phyloP scores from a whole-genome alignment of 306 rosid genomes.

The Trifolium subterraneum region DNA sequence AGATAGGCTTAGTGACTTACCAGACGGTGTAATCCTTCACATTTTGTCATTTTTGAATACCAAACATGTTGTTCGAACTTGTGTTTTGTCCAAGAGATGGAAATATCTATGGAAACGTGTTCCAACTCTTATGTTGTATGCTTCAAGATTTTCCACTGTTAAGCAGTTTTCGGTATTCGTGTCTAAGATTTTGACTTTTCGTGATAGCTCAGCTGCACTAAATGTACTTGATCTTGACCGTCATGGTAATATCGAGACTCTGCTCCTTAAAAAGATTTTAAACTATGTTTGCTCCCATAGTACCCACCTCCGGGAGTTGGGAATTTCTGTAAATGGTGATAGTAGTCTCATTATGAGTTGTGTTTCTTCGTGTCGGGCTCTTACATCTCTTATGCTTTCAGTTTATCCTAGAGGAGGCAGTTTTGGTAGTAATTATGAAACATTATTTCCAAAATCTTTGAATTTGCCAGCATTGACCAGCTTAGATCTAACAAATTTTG shows the following conservation, averaged over 20 bases:
- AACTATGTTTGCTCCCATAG: not conserved
- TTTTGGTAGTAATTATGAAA: not conserved
- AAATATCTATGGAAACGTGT: not conserved
- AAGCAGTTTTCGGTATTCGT: not conserved
- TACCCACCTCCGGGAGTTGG: not conserved
- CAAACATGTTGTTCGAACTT: not conserved
- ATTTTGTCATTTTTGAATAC: not conserved
- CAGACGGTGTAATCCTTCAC: not conserved
- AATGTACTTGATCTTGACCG: not conserved
- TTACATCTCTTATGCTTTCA: not conserved
- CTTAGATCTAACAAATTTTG: not conserved
- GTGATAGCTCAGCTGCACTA: not conserved
- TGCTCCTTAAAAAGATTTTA: not conserved
- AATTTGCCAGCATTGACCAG: not conserved
- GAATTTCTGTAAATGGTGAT: not conserved
- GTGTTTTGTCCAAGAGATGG: not conserved
- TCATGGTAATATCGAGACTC: not conserved
- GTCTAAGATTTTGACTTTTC: not conserved
- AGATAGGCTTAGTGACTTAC: not conserved
- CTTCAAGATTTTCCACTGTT: no score
- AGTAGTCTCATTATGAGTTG: not conserved
- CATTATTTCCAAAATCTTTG: not conserved
- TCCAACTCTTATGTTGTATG: not conserved
- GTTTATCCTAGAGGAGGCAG: not conserved
- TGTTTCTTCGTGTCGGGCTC: not conserved